Evolutionary conservation across 2,329 filamentous ascomycete genomes (phyloP), one percentile per base, ranked within the genome.

Genomic region (Verticillium zaregamsianum): DNA sequence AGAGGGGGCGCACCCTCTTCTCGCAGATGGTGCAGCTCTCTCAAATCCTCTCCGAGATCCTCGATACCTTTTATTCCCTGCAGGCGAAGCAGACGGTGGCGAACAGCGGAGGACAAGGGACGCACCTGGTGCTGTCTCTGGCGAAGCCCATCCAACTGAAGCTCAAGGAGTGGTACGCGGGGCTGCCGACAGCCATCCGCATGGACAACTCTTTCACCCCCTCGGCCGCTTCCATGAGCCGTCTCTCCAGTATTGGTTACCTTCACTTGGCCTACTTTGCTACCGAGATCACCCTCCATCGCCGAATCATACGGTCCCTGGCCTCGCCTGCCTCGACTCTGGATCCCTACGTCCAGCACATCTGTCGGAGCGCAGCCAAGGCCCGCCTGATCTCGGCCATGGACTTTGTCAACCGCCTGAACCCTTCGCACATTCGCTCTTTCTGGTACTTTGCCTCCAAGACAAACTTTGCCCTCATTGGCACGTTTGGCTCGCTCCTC

Each of bases 371-470:
- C 62, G 94, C 94, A 4, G 94, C 94, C 59, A 97, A 97, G 74
- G 96, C 94, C 0, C 90, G 94, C 6, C 84, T 98, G 37, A 97
- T 97, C 71, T 96, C 91, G 25, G 93, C 93, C 66, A 96, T 98
- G 91, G 94, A 98, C 73, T 97, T 97, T 75, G 93, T 97, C 69
- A 97, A 97, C 76, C 89, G 94, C 0, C 85, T 98, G 35, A 92
- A 90, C 55, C 92, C 92, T 0, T 86, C 89, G 39, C 93, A 98
- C 69, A 83, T 97, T 33, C 87, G 90, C n/a, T 86, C 92, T 0
- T 97, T 97, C 77, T 98, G 94, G 94, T 93, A 91, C 72, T 94
- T 93, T 71, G 88, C 91, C 2, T 92, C 90, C 49, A 91, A 92
- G 70, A 91, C 90, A 40, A 97, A 97, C 76, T 97, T 98, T 76